Base-by-base conservation (phyloP, 2,329 filamentous ascomycete species). In the Knufia fluminis region DNA sequence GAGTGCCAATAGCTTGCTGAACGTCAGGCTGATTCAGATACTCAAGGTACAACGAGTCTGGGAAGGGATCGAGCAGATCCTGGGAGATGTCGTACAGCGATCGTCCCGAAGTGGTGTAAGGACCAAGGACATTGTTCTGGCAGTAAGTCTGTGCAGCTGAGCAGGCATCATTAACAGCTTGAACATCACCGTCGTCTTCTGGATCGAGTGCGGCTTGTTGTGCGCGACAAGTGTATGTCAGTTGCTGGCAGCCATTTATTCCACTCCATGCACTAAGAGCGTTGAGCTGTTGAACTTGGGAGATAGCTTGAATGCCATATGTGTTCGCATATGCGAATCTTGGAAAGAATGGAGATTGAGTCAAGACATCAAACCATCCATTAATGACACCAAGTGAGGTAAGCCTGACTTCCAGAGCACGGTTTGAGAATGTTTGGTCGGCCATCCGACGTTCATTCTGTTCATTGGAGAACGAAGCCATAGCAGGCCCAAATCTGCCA, bases 381-480 rank as follows among this genome's bases (percentile, higher is more conserved):
- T 88, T 86, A 51, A 86, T 70, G 51, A 89, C 83, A 19, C 83
- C 83, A 0, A 88, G 65, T 0, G 82, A 78, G 12, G 68, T 69
- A 7, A 88, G 51, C 3, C 44, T 53, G 38, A 60, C 20, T 9
- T 54, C 48, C 16, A 58, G 57, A 14, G 56, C 56, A 10, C 28
- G 38, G 9, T 57, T 57, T 16, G 61, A 64, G 7, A 73, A 62
- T 1, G 78, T 51, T 1, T 71, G 63, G 2, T 79, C 76, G 48
- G 71, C 75, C n/a, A 63, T 60, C 12, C 76, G 74, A 46, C 69
- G 70, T 16, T 68, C 62, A 56, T 87, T 88, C 64, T 87, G 81
- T 49, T 76, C 63, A 58, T 83, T 73, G 51, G 76, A 76, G 54
- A 71, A 70, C 2, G 67, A 57, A 9, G 80, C 79, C 57, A 86